phyloP scores from a whole-genome alignment of 352 stramenopile species.

The Albugo laibachii region DNA sequence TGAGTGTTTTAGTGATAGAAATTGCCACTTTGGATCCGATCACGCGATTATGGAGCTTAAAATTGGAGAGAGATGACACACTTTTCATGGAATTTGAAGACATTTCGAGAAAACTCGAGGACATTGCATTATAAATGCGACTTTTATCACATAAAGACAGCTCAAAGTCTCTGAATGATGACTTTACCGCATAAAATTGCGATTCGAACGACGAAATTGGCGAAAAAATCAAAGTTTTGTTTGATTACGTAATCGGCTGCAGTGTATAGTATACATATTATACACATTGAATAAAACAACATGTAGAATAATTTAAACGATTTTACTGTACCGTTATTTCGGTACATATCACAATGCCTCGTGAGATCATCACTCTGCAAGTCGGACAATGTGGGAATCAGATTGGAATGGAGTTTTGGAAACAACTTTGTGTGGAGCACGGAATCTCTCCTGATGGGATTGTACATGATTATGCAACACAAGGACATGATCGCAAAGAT shows the following conservation, averaged over 20 bases:
- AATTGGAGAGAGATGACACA: conserved; percentile 20
- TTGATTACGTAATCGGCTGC: too few species aligned
- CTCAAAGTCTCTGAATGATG: too few species aligned
- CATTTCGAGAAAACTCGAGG: too few species aligned
- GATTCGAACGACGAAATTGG: too few species aligned
- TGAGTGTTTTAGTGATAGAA: conserved; percentile 9
- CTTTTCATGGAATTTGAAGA: conserved; percentile 28
- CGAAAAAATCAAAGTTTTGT: too few species aligned
- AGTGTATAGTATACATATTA: too few species aligned
- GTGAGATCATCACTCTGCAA: conserved; percentile 99
- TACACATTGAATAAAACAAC: too few species aligned
- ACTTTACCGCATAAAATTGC: too few species aligned
- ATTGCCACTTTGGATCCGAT: conserved; percentile 21
- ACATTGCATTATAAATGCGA: too few species aligned
- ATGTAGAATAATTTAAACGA: too few species aligned
- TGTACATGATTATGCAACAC: conserved; percentile 84
- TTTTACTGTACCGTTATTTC: too few species aligned
- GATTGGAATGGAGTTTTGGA: conserved; percentile 99
- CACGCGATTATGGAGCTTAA: conserved; percentile 32
- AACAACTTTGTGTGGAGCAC: conserved; percentile 97
- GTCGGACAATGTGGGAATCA: conserved; percentile 99
- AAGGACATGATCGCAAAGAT: conserved; percentile 95
- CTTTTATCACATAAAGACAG: too few species aligned
- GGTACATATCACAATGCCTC: conserved; percentile 46
- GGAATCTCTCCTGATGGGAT: conserved; percentile 95